Base-by-base conservation (phyloP, 202 grass and related monocot species). In the Brachypodium distachyon region DNA sequence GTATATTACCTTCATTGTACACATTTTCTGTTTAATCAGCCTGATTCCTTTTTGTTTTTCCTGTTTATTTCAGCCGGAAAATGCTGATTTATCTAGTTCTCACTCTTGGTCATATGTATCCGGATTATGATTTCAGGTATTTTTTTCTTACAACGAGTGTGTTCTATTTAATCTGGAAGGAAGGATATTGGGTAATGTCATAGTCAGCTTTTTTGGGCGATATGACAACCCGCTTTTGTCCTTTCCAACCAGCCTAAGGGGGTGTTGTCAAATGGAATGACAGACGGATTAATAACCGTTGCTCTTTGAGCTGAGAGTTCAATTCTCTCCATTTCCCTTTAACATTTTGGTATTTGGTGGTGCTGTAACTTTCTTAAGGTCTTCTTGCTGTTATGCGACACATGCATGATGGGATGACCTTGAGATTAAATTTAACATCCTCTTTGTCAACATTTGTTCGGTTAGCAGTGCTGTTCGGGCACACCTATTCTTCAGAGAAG, bases 61-160 rank as follows among this genome's bases (percentile, higher is more conserved):
- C 47, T 82, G 44, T 78, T 76, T 80, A 23, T 82, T 79, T 27
- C 83, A 98, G 91, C 78, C 91, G 91, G 48, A 98, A 87, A 73
- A 90, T 91, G 16, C 85, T 98, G 72, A 98, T 98, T 87, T 98
- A 95, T 82, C 87, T 98, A 10, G 91, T 98, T 68, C 87, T 92
- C 29, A 88, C 91, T 58, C 89, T 95, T 64, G 81, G 87, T 39
- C 91, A 95, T 61, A 87, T 98, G 77, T 98, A 98, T 85, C 96
- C 96, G 64, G 91, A 98, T 86, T 98, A 95, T 84, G 96, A 98
- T 85, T 98, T 98, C 91, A 95, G 91, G 96, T 98, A 98, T 67
- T 70, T 84, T 46, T 92, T 49, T 75, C 43, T 80, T 56, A 42
- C 76, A 68, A 52, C 0, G 31, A 31, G 60, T 83, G 77, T 81